Evolutionary conservation across 805 yeast species (phyloP).

Genomic region (Candida wancherniae): DNA sequence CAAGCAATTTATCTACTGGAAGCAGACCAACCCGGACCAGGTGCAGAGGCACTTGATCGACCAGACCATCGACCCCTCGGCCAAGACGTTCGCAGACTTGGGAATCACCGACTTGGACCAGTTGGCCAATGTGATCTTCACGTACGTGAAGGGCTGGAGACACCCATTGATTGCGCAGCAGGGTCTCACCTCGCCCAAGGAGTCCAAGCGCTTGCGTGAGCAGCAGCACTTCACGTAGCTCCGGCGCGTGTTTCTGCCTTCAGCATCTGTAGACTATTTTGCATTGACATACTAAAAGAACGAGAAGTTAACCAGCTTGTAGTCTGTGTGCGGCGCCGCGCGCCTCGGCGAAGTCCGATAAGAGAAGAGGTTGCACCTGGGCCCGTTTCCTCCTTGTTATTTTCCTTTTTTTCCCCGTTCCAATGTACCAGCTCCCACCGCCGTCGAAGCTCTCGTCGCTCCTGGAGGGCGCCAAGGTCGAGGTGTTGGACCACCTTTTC

Average conservation of each 20-base stretch:
- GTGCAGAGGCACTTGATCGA: constrained; percentile 67
- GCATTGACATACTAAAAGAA: constrained; percentile 2
- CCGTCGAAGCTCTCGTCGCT: constrained; percentile 11
- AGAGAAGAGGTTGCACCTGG: no score
- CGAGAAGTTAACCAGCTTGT: neutral
- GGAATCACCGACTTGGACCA: constrained; percentile 49
- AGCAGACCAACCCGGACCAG: constrained; percentile 61
- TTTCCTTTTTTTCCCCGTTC: neutral
- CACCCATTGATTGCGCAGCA: constrained; percentile 45
- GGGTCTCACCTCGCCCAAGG: constrained; percentile 39
- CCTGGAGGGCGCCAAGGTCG: constrained; percentile 23
- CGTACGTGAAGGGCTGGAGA: constrained; percentile 46
- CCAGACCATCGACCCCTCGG: constrained; percentile 57
- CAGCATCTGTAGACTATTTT: constrained; percentile 12
- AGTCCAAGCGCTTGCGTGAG: constrained; percentile 40
- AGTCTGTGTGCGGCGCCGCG: neutral
- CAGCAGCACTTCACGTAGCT: constrained; percentile 39
- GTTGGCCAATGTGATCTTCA: constrained; percentile 43
- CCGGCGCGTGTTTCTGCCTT: constrained; percentile 3
- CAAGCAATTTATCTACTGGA: constrained; percentile 43
- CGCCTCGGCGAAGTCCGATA: constrained; percentile 8
- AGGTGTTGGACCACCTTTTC: constrained; percentile 52
- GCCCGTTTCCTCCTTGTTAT: neutral
- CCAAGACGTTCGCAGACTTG: constrained; percentile 63
- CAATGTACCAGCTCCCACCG: constrained; percentile 10